Evolutionary conservation across 352 stramenopile genomes (phyloP), one percentile per base, ranked within the genome.

Genomic region (Pythium myriotylum): DNA sequence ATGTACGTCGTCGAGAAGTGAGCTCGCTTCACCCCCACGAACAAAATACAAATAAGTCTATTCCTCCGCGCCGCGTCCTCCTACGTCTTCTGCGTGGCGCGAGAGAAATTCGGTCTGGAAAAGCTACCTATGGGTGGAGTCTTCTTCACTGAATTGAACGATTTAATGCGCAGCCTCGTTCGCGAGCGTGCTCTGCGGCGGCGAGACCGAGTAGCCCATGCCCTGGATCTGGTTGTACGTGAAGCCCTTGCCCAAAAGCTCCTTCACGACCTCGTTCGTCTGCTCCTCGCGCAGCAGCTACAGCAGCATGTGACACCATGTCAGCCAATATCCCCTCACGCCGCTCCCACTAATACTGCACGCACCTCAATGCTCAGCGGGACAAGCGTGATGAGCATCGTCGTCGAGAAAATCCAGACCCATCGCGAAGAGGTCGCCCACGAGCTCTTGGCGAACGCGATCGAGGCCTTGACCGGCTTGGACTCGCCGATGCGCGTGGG

Each of bases 181-280:
- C 10, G 79, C 43, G 23, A 90, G 75, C 48, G 79, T 92, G 68
- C 79, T 93, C 62, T 90, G 70, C 46, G 70, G 79, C 59, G 81
- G 76, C 51, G 79, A 67, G 41, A 91, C 74, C 54, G 81, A 76
- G 77, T 92, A 95, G 55, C 86, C 86, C 86, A 95, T 95, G 61
- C 72, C 71, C 51, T 91, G 82, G 56, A 95, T 89, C 67, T 95
- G 86, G 68, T 86, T 80, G 61, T 91, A 86, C 50, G 68, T 88
- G 66, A 92, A 95, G 16, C 86, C 86, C 73, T 92, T 92, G 69
- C 73, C 75, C 43, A 91, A 55, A 41, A 92, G 66, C 57, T 92
- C 84, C 73, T 91, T 92, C 40, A 90, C 84, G 40, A 90, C 77
- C 59, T 92, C 84, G 56, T 92, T 92, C 32, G 84, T 90, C 69